Evolutionary conservation across 2,329 filamentous ascomycete species (phyloP), one percentile per base, ranked within the genome.

Genomic region (Sporothrix variecibatus): DNA sequence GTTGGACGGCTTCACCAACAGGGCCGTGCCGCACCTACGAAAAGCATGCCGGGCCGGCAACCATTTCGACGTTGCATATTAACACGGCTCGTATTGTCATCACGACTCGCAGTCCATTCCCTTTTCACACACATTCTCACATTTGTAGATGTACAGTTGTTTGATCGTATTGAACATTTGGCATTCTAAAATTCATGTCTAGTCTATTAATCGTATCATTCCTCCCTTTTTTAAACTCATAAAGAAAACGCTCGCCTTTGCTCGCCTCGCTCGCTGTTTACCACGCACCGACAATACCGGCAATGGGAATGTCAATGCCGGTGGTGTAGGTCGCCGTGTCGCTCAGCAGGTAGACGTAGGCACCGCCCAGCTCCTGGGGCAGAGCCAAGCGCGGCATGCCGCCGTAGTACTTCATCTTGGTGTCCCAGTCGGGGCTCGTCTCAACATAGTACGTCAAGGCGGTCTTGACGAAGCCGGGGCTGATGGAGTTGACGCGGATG

Each of bases 341-440:
- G 73, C 83, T 86, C n/a, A 89, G 78, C 73, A 89, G 78, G 76
- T 89, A 89, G 4, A 89, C 86, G 76, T 89, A 89, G 0, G 87
- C 87, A 17, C 87, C 87, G 1, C 87, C 86, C 1, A 89, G 80
- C 79, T 89, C 87, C 76, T 86, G 83, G 0, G 86, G 84, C 67
- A 86, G 83, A 0, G 87, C 87, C 51, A 89, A 76, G 38, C 87
- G 81, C 12, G 86, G 87, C 82, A 89, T 88, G 2, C 87, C 87
- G 2, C 87, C 86, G 77, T 89, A 89, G 78, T 89, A 88, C 79
- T 87, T 85, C 81, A 89, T 84, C 81, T 89, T 86, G 75, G 83
- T 81, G 73, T 86, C 85, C 87, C 87, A 89, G 78, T 89, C 87
- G 0, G 86, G 85, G 20, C 83, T 81, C n/a, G 83, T 83, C 74